These are phyloP conservation scores for Willaertia magna DNA, from an alignment of 208 protist species.

Conservation along the genomic window DNA sequence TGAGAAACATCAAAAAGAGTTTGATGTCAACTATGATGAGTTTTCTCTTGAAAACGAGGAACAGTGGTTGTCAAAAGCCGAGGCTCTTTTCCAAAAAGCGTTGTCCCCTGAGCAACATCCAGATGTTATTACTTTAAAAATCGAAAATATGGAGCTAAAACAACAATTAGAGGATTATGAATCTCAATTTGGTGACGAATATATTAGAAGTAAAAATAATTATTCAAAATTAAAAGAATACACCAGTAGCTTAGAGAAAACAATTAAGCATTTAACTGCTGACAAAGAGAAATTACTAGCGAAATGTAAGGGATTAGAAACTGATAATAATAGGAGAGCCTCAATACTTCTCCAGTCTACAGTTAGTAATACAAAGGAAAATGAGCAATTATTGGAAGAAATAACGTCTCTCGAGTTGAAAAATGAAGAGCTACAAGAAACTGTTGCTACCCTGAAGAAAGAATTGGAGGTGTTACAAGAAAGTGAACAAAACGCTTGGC, in stretches of 20 bases:
- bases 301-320: neutral
- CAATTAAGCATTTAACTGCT: neutral
- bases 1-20: neutral
- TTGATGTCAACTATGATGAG: neutral
- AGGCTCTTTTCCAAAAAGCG: neutral
- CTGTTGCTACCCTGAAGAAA: neutral
- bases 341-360: neutral
- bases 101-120: neutral
- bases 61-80: neutral
- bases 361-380: neutral
- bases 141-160: neutral
- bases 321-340: neutral
- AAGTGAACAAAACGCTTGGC: neutral
- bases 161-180: neutral
- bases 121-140: neutral
- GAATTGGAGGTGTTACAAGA: neutral
- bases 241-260: neutral
- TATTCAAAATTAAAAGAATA: neutral
- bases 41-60: neutral
- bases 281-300: neutral
- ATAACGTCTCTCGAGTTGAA: neutral
- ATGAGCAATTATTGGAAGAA: neutral
- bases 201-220: neutral
- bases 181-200: neutral
- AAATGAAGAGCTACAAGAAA: neutral